A percentile compares a stretch with the other conserved stretches of the same genome.
phyloP scores from a whole-genome alignment of 2,329 filamentous ascomycete genomes.

The Calonectria hongkongensis region DNA sequence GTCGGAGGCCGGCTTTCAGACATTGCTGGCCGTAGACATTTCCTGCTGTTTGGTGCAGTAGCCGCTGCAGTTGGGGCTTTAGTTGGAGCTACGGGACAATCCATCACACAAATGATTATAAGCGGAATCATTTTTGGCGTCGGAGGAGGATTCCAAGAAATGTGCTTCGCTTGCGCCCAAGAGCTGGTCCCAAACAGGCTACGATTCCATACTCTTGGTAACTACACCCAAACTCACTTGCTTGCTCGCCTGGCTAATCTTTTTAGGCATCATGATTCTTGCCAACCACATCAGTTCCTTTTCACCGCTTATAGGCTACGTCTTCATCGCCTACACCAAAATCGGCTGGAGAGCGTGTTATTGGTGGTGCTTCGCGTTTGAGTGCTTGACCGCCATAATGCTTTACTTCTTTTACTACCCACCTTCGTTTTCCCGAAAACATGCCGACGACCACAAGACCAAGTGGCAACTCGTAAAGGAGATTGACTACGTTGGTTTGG shows the following conservation, averaged over 20 bases:
- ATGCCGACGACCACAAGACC: constrained; percentile 47
- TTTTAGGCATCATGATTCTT: constrained; percentile 52
- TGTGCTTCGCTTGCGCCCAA: constrained; percentile 59
- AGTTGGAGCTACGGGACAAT: constrained; percentile 61
- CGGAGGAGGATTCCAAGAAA: constrained; percentile 62
- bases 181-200: constrained; percentile 58
- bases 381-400: constrained; percentile 51
- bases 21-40: constrained; percentile 62
- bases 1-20: constrained; percentile 60
- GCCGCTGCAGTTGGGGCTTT: constrained; percentile 60
- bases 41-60: constrained; percentile 59
- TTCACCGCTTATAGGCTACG: constrained; percentile 56
- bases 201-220: constrained; percentile 56
- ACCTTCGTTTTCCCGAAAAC: constrained; percentile 60
- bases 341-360: constrained; percentile 58
- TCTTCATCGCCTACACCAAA: constrained; percentile 56
- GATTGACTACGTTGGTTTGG: constrained; percentile 45
- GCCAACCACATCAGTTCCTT: constrained; percentile 58
- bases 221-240: not conserved
- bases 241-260: not conserved
- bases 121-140: constrained; percentile 62
- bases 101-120: constrained; percentile 62
- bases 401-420: constrained; percentile 59
- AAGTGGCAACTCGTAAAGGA: constrained; percentile 47
- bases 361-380: constrained; percentile 59